Percentiles rank a stretch among this genome's conserved stretches.
These are phyloP conservation scores for Coniferiporia weirii DNA, from an alignment of 1,284 basidiomycete genomes.

Conservation along the genomic window DNA sequence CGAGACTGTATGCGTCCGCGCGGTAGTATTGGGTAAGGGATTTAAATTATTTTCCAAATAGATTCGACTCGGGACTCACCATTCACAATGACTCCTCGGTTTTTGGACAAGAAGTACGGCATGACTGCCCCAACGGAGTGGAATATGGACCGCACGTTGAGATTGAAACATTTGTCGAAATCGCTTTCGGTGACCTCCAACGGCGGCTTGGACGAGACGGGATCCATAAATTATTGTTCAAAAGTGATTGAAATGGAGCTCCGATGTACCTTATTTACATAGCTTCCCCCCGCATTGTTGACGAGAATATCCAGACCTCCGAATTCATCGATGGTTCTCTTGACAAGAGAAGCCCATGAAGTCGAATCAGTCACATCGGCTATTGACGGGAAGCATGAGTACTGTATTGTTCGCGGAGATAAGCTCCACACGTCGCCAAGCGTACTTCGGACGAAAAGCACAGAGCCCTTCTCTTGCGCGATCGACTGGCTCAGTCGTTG, in stretches of 20 bases:
- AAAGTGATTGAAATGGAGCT: neutral
- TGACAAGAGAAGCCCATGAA: slow-evolving; percentile 10
- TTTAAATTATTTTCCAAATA: neutral
- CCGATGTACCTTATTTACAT: slow-evolving; percentile 9
- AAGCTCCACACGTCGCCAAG: neutral
- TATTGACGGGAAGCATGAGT: neutral
- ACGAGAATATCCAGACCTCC: slow-evolving; percentile 15
- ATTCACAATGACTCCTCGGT: slow-evolving; percentile 12
- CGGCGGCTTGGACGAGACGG: slow-evolving; percentile 5
- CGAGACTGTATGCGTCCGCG: slow-evolving; percentile 2
- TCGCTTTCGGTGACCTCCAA: slow-evolving; percentile 13
- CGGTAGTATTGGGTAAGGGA: neutral
- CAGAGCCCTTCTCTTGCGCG: slow-evolving; percentile 1
- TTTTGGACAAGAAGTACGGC: slow-evolving; percentile 13
- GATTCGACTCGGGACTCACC: neutral
- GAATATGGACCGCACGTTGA: slow-evolving; percentile 15
- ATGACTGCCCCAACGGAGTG: slow-evolving; percentile 10
- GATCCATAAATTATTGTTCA: neutral
- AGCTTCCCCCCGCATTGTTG: slow-evolving; percentile 15
- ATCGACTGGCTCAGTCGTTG: neutral
- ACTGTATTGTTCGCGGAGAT: neutral
- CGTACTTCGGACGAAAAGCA: slow-evolving; percentile 9
- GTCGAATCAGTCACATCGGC: slow-evolving; percentile 14
- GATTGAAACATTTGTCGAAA: slow-evolving; percentile 14
- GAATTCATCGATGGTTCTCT: slow-evolving; percentile 4